Conservation (phyloP, 352 stramenopile genomes). For the Phytophthora lateralis region DNA sequence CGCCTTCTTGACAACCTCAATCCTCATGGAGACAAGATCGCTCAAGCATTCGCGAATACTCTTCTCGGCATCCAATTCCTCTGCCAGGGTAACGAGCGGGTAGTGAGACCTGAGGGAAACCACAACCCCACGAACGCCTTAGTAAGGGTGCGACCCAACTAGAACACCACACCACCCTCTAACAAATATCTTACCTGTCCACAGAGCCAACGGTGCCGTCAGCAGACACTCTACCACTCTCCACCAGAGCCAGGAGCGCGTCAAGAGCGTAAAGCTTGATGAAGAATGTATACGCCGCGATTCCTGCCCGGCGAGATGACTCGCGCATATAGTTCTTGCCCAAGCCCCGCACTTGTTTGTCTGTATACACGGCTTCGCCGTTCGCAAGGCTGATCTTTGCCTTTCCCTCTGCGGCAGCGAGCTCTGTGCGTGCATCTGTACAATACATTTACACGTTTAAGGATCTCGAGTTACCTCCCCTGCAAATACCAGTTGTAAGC, state of each 20-base stretch:
- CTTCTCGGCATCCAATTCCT: slow-evolving; percentile 50
- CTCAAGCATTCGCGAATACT: slow-evolving; percentile 54
- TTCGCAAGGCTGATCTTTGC: slow-evolving; percentile 40
- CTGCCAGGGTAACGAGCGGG: slow-evolving; percentile 42
- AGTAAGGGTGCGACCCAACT: not conserved
- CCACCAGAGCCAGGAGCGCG: slow-evolving; percentile 44
- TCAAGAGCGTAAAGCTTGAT: slow-evolving; percentile 82
- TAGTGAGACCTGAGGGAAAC: slow-evolving; percentile 33
- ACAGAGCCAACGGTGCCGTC: slow-evolving; percentile 38
- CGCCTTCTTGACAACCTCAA: slow-evolving; percentile 61
- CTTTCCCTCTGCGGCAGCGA: slow-evolving; percentile 44
- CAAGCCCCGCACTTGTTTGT: slow-evolving; percentile 67
- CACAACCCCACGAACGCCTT: not conserved
- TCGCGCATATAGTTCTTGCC: slow-evolving; percentile 91
- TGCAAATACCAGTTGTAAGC: not conserved
- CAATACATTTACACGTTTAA: not conserved
- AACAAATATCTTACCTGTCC: slow-evolving; percentile 32
- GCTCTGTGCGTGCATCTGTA: slow-evolving; percentile 47
- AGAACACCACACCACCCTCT: not conserved
- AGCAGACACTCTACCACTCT: slow-evolving; percentile 35
- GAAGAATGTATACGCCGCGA: slow-evolving; percentile 84
- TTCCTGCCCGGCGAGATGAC: slow-evolving; percentile 51
- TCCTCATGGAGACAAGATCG: slow-evolving; percentile 64
- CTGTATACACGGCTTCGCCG: slow-evolving; percentile 75
- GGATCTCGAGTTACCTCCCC: not conserved